These are phyloP conservation scores for Spergularia bocconei DNA, from an alignment of 148 eudicot genomes.

Conservation along the genomic window DNA sequence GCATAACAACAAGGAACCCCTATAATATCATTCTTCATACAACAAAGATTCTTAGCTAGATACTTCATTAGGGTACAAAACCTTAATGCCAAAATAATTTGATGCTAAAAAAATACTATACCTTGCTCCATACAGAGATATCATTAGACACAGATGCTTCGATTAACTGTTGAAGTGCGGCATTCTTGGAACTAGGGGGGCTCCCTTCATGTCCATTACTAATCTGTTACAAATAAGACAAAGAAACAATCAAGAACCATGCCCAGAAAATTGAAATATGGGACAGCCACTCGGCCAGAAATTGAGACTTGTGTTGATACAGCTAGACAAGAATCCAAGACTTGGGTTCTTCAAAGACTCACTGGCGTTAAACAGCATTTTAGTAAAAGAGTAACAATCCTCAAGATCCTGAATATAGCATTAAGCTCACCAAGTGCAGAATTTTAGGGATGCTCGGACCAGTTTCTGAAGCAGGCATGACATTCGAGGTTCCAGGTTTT, in stretches of 20 bases:
- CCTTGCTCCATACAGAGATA: constrained; percentile 84
- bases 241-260: constrained; percentile 18
- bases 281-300: neutral
- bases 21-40: too few species aligned
- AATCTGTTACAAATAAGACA: constrained; percentile 40
- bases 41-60: too few species aligned
- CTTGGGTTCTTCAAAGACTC: neutral
- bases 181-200: constrained; percentile 48
- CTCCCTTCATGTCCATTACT: constrained; percentile 66
- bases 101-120: constrained; percentile 14
- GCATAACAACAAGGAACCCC: too few species aligned
- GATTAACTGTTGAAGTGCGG: constrained; percentile 72
- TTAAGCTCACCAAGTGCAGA: constrained; percentile 74
- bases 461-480: constrained; percentile 49
- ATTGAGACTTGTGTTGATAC: neutral
- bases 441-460: constrained; percentile 91
- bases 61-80: too few species aligned
- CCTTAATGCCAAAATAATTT: too few species aligned
- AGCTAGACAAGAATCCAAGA: neutral
- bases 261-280: neutral
- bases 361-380: neutral
- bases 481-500: constrained; percentile 42
- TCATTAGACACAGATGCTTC: constrained; percentile 75
- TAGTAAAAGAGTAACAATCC: neutral
- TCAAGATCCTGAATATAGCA: neutral